Base-by-base conservation (phyloP, 352 stramenopile species). In the Phytophthora capsici region DNA sequence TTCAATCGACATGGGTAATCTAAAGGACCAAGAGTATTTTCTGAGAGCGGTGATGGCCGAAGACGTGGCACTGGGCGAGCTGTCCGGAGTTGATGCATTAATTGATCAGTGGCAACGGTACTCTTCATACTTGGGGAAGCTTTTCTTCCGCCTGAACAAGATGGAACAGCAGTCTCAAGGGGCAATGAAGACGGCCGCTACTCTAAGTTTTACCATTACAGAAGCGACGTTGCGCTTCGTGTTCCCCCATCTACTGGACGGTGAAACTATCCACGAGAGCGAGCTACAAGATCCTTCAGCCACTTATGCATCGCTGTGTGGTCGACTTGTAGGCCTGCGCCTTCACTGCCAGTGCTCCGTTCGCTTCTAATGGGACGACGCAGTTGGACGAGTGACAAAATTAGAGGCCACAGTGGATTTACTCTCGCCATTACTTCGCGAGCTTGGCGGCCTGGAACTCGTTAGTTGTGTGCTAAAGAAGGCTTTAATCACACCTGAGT, bases 71-170 rank as follows among this genome's bases (percentile, higher is more conserved):
- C 20, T 75, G 34, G 69, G 66, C 12, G 56, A 66, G 6, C n/a
- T 69, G 3, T 32, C 36, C 1, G 71, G 63, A 0, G 22, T 60
- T 5, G 53, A 74, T 5, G 40, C 30, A 1, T 14, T 69, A 9
- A 53, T 75, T 12, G 32, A 76, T 5, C 73, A 81, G 32, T 81
- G 69, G 60, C 63, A 63, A 22, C 54, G 43, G n/a, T 73, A 77
- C 43, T 75, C 69, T 13, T 50, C 32, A 1, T 63, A 17, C 34
- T 64, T 67, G 25, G 61, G 47, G 10, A 61, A 55, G 8, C 62
- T 83, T 1, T 46, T 63, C 20, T 61, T 78, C 28, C 52, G 75
- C 20, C 41, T 73, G 44, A 40, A 71, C 22, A 8, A 44, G 2
- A 69, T 84, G 57, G 66, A 69, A 23, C n/a, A 56, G 10, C 32